Evolutionary conservation across 768 basidiomycete species (phyloP).

Genomic region (Boletus sp.): DNA sequence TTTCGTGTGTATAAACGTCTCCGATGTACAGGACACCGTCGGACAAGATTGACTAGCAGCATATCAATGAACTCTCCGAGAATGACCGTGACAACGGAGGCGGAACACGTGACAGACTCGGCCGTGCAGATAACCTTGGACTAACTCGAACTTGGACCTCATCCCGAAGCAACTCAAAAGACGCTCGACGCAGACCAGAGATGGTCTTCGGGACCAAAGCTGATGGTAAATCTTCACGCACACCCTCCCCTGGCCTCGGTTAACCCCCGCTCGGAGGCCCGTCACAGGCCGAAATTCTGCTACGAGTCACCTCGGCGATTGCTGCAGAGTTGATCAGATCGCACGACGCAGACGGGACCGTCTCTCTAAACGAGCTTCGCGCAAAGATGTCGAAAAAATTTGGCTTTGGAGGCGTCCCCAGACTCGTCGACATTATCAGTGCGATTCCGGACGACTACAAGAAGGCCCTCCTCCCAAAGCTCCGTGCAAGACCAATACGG

Average conservation of each 20-base stretch:
- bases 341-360: conserved; percentile 69
- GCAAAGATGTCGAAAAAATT: conserved; percentile 88
- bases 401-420: conserved; percentile 79
- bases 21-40: conserved; percentile 8
- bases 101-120: not conserved
- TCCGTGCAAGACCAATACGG: conserved; percentile 90
- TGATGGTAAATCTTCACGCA: conserved; percentile 27
- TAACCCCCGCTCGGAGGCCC: conserved; percentile 43
- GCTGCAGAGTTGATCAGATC: conserved; percentile 91
- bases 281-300: conserved; percentile 85
- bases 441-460: conserved; percentile 98
- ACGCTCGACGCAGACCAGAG: conserved; percentile 1
- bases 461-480: conserved; percentile 81
- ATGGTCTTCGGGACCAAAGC: conserved; percentile 43
- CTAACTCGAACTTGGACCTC: not conserved
- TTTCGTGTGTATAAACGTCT: conserved; percentile 1
- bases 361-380: conserved; percentile 87
- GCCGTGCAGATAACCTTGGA: not conserved
- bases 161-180: not conserved
- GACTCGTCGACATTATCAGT: conserved; percentile 96
- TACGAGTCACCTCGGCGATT: conserved; percentile 91
- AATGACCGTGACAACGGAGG: not conserved
- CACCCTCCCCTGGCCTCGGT: not conserved
- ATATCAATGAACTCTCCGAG: too few relatives aligned
- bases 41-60: conserved; percentile 12